A percentile compares a stretch with the other conserved stretches of the same genome.
Conservation (phyloP, 2,329 filamentous ascomycete species). For the Xylariaceae sp. region DNA sequence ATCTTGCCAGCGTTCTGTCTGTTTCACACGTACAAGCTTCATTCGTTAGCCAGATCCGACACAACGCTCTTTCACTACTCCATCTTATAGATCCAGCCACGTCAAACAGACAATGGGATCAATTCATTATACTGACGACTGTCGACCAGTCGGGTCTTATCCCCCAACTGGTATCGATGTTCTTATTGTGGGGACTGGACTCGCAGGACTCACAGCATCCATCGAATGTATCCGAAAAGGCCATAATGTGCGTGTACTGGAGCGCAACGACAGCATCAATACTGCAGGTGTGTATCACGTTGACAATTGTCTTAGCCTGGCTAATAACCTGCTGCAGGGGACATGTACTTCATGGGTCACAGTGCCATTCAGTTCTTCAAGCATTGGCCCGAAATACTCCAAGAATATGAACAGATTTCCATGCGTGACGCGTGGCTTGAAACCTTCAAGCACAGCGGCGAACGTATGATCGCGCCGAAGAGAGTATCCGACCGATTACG, state of each 20-base stretch:
- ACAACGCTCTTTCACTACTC: too few species aligned
- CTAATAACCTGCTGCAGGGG: slow-evolving; percentile 17
- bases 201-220: slow-evolving; percentile 57
- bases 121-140: slow-evolving; percentile 27
- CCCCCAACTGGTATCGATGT: slow-evolving; percentile 44
- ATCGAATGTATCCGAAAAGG: slow-evolving; percentile 60
- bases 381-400: slow-evolving; percentile 50
- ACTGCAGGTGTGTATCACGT: slow-evolving; percentile 36
- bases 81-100: too few species aligned
- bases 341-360: slow-evolving; percentile 59
- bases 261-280: slow-evolving; percentile 46
- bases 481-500: slow-evolving; percentile 48
- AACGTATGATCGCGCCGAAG: slow-evolving; percentile 43
- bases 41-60: too few species aligned
- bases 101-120: background rate
- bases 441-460: slow-evolving; percentile 51
- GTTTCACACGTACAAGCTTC: too few species aligned
- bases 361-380: slow-evolving; percentile 52
- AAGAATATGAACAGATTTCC: slow-evolving; percentile 49
- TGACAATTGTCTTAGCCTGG: too few species aligned
- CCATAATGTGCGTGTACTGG: slow-evolving; percentile 47
- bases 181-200: slow-evolving; percentile 52
- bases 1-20: too few species aligned
- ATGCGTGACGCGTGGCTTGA: slow-evolving; percentile 53
- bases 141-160: slow-evolving; percentile 49